Conservation (phyloP, 169 alveolate species). For the Plasmodium coatneyi region DNA sequence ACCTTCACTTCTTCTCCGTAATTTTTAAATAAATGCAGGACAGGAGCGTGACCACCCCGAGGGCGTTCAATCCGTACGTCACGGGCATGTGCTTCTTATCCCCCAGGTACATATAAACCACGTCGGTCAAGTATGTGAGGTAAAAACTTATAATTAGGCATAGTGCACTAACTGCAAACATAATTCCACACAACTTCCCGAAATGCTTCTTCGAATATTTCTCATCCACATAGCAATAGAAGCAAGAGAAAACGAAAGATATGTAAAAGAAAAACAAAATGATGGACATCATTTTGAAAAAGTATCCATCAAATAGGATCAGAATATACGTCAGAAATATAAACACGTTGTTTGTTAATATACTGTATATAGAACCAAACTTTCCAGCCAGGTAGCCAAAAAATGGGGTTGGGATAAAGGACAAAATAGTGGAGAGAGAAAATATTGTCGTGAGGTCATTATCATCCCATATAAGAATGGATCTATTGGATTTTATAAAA, state of each 20-base stretch:
- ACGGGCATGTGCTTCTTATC: constrained; percentile 41
- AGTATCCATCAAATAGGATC: constrained; percentile 28
- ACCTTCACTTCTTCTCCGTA: constrained; percentile 29
- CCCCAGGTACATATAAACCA: constrained; percentile 18
- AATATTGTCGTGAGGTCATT: constrained; percentile 43
- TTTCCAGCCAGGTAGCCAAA: constrained; percentile 70
- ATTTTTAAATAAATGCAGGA: constrained; percentile 38
- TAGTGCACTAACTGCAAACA: constrained; percentile 65
- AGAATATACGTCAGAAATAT: constrained; percentile 22
- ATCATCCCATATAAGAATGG: constrained; percentile 17
- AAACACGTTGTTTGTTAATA: constrained; percentile 32
- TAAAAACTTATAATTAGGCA: constrained; percentile 35
- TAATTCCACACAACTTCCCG: constrained; percentile 67
- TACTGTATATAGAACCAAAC: constrained; percentile 48
- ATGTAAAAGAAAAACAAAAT: constrained; percentile 39
- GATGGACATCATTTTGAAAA: constrained; percentile 9
- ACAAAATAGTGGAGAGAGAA: constrained; percentile 53
- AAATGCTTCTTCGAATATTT: constrained; percentile 60
- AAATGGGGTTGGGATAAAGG: constrained; percentile 65
- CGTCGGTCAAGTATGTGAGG: constrained; percentile 53
- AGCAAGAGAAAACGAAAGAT: constrained; percentile 44
- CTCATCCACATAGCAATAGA: constrained; percentile 69
- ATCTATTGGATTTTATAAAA: constrained; percentile 60
- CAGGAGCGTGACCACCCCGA: constrained; percentile 33
- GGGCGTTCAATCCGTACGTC: constrained; percentile 23